Percentiles rank a stretch among this genome's conserved stretches.
These are phyloP conservation scores for Saccharomycopsis fibuligera DNA, from an alignment of 805 yeast genomes.

Conservation along the genomic window DNA sequence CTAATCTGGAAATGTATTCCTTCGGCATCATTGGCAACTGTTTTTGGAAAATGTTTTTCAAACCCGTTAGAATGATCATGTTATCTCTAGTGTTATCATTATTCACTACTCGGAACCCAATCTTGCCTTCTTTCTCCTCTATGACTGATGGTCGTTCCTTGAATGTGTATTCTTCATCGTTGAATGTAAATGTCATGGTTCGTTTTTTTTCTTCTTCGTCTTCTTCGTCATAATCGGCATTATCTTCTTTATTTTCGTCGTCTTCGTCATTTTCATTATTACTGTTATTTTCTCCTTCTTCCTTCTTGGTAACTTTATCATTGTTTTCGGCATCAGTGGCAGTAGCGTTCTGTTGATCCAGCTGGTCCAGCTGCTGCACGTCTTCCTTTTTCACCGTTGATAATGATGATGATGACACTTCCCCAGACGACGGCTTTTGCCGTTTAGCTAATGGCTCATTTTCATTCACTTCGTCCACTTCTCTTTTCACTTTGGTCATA, in stretches of 20 bases:
- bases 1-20: slow-evolving; percentile 90
- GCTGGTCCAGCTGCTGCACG: background rate
- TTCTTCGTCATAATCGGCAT: slow-evolving; percentile 22
- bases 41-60: slow-evolving; percentile 92
- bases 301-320: slow-evolving; percentile 8
- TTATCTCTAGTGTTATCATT: slow-evolving; percentile 86
- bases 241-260: slow-evolving; percentile 25
- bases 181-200: slow-evolving; percentile 40
- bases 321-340: background rate
- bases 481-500: slow-evolving; percentile 8
- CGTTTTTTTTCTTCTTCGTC: slow-evolving; percentile 28
- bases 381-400: slow-evolving; percentile 4
- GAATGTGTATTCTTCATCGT: slow-evolving; percentile 74
- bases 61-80: slow-evolving; percentile 87
- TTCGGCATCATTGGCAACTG: slow-evolving; percentile 99
- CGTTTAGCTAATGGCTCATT: slow-evolving; percentile 29
- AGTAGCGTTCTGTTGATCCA: background rate
- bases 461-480: slow-evolving; percentile 15
- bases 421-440: slow-evolving; percentile 21
- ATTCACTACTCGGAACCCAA: slow-evolving; percentile 93
- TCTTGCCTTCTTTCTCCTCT: slow-evolving; percentile 88
- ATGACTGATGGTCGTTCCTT: slow-evolving; percentile 91
- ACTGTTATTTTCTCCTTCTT: slow-evolving; percentile 22
- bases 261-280: slow-evolving; percentile 26
- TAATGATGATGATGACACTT: no score